Conservation (phyloP, 495 filamentous ascomycete species). For the Entonaema liquescens region DNA sequence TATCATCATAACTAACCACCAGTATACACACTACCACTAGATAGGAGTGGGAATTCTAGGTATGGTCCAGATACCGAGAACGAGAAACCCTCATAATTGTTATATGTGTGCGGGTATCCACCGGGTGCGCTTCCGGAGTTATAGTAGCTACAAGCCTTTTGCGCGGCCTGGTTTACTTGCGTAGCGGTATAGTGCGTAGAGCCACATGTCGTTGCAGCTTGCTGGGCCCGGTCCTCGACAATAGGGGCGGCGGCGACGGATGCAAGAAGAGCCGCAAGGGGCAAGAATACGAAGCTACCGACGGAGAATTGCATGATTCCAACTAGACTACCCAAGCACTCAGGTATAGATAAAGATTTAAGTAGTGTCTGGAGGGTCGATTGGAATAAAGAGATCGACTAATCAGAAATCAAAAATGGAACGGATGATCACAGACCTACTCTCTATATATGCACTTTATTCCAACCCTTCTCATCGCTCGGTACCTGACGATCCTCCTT, state of each 20-base stretch:
- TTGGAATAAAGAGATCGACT: neutral
- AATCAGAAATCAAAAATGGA: neutral
- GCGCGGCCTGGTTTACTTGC: conserved; percentile 47
- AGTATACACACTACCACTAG: conserved; percentile 58
- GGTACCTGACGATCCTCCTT: conserved; percentile 38
- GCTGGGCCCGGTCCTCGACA: conserved; percentile 37
- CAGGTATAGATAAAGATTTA: neutral
- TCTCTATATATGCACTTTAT: conserved; percentile 14
- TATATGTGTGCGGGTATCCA: conserved; percentile 69
- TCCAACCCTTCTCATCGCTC: neutral
- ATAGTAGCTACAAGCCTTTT: conserved; percentile 51
- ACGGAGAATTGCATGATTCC: conserved; percentile 34
- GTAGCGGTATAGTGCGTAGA: conserved; percentile 57
- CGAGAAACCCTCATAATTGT: conserved; percentile 72
- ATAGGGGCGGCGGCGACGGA: conserved; percentile 29
- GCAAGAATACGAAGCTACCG: conserved; percentile 21
- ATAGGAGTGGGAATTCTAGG: conserved; percentile 70
- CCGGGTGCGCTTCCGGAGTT: conserved; percentile 51
- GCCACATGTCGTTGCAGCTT: conserved; percentile 54
- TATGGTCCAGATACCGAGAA: conserved; percentile 67
- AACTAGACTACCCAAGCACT: neutral
- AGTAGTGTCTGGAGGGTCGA: neutral
- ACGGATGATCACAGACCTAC: neutral
- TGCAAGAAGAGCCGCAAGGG: conserved; percentile 38
- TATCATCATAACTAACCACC: conserved; percentile 54